These are phyloP conservation scores for Cardamine resedifolia DNA, from an alignment of 345 rosid species.

Conservation along the genomic window DNA sequence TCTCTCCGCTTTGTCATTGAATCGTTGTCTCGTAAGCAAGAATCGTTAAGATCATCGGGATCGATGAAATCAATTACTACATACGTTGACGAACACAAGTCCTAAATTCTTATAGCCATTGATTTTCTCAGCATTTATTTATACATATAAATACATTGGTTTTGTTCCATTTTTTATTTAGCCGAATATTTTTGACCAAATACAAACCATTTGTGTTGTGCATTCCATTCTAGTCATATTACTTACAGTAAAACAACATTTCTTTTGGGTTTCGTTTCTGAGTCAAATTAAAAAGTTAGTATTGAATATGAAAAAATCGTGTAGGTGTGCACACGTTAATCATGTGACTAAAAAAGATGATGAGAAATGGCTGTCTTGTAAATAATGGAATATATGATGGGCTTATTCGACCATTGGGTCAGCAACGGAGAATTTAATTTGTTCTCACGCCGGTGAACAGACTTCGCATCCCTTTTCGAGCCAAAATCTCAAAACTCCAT, in stretches of 20 bases:
- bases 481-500: no score
- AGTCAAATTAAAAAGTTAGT: no score
- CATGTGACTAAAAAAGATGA: not conserved
- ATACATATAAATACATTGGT: not conserved
- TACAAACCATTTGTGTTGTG: not conserved
- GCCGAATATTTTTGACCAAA: not conserved
- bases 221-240: not conserved
- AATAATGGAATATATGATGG: not conserved
- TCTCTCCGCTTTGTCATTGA: constrained; percentile 7
- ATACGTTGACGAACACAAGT: not conserved
- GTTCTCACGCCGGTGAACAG: no score
- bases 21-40: constrained; percentile 24
- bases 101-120: not conserved
- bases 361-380: not conserved
- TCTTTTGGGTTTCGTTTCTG: no score
- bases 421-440: no score
- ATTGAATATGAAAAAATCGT: not conserved
- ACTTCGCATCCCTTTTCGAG: no score
- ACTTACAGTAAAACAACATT: not conserved
- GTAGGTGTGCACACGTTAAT: not conserved
- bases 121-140: not conserved
- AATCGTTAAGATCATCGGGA: not conserved
- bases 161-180: not conserved
- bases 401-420: not conserved
- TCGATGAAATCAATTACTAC: not conserved